phyloP scores from a whole-genome alignment of 1,284 basidiomycete genomes.

The Cutaneotrichosporon dermatis region DNA sequence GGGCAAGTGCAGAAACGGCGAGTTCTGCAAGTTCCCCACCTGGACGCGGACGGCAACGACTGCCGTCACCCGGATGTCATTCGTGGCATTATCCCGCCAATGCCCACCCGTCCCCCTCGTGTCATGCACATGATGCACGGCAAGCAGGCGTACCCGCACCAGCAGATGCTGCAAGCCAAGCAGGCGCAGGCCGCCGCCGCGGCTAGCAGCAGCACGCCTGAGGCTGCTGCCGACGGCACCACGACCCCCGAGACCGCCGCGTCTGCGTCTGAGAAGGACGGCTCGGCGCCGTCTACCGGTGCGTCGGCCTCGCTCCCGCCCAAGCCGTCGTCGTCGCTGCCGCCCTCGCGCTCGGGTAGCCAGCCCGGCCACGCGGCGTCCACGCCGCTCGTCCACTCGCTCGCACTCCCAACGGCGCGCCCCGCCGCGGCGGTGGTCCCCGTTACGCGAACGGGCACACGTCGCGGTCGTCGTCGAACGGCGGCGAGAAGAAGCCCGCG shows the following conservation, averaged over 20 bases:
- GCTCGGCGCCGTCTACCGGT: not conserved
- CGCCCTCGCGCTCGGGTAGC: slow-evolving; percentile 36
- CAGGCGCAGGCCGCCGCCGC: slow-evolving; percentile 11
- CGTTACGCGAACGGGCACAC: slow-evolving; percentile 19
- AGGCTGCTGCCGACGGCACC: slow-evolving; percentile 7
- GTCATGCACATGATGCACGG: slow-evolving; percentile 28
- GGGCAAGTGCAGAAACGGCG: slow-evolving; percentile 48
- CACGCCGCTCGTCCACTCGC: slow-evolving; percentile 38
- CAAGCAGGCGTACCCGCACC: slow-evolving; percentile 27
- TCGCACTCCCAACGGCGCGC: slow-evolving; percentile 38
- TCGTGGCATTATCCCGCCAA: slow-evolving; percentile 39
- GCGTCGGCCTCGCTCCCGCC: slow-evolving; percentile 26
- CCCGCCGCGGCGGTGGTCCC: slow-evolving; percentile 12
- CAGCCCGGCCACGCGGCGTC: slow-evolving; percentile 40
- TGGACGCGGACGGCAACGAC: slow-evolving; percentile 45
- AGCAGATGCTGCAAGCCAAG: slow-evolving; percentile 16
- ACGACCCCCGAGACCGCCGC: slow-evolving; percentile 16
- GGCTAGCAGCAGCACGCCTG: slow-evolving; percentile 2
- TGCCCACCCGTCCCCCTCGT: slow-evolving; percentile 29
- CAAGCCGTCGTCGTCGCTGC: slow-evolving; percentile 24
- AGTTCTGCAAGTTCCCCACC: slow-evolving; percentile 49
- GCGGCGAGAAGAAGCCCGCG: slow-evolving; percentile 16
- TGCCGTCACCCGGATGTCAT: slow-evolving; percentile 47
- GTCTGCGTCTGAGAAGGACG: slow-evolving; percentile 13
- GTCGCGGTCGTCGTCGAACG: slow-evolving; percentile 23